Evolutionary conservation across 352 stramenopile species (phyloP).

Genomic region (Saprolegnia parasitica): DNA sequence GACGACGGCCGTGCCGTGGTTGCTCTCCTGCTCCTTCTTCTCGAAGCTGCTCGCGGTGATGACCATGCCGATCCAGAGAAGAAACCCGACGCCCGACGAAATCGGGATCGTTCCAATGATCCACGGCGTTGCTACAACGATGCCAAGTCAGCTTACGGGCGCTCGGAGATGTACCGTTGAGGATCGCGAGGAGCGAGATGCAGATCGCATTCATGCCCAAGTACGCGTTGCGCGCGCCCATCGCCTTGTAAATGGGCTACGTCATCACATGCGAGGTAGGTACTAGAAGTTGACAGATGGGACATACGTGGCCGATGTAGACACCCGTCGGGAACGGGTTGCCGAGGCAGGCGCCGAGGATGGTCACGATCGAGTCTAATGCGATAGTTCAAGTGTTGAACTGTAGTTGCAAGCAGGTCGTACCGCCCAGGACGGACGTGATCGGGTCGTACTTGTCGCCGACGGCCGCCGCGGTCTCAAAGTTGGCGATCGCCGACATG

Average conservation of each 20-base stretch:
- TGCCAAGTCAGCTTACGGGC: not conserved
- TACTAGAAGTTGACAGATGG: not conserved
- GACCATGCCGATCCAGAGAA: slow-evolving; percentile 51
- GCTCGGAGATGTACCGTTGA: slow-evolving; percentile 38
- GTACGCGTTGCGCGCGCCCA: slow-evolving; percentile 41
- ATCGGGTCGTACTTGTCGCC: slow-evolving; percentile 42
- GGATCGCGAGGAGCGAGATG: slow-evolving; percentile 33
- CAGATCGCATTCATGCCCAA: slow-evolving; percentile 35
- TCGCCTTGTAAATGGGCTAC: slow-evolving; percentile 45
- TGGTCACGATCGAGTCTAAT: slow-evolving; percentile 37
- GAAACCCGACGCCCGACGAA: slow-evolving; percentile 40
- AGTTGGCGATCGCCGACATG: slow-evolving; percentile 40
- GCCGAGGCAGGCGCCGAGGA: slow-evolving; percentile 38
- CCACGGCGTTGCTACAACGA: slow-evolving; percentile 30
- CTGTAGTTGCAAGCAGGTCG: not conserved
- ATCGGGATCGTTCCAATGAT: slow-evolving; percentile 40
- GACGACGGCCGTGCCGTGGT: slow-evolving; percentile 40
- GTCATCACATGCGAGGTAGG: too few species aligned
- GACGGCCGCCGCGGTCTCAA: slow-evolving; percentile 39
- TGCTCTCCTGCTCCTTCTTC: slow-evolving; percentile 35
- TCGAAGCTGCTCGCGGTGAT: slow-evolving; percentile 44
- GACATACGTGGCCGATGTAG: slow-evolving; percentile 42
- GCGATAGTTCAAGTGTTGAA: not conserved
- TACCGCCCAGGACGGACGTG: slow-evolving; percentile 35
- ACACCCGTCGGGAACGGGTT: slow-evolving; percentile 44